Conservation (phyloP, 2,329 filamentous ascomycete species). For the Calycina herbarum region DNA sequence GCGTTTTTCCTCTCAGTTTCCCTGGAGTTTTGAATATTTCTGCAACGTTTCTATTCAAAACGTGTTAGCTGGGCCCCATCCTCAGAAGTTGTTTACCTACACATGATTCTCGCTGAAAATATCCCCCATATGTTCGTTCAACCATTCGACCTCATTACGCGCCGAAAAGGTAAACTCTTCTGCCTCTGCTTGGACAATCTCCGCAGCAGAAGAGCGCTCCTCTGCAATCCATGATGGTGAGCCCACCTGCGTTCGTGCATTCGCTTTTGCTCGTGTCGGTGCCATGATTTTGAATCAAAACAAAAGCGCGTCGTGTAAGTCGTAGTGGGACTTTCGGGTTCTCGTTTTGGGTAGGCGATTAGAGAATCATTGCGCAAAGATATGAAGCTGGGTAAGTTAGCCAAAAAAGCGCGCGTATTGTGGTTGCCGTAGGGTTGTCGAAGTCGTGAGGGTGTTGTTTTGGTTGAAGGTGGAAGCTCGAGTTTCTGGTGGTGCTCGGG, state of each 20-base stretch:
- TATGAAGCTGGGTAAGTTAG: conserved; percentile 17
- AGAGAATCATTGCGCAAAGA: conserved; percentile 31
- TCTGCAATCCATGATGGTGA: conserved; percentile 82
- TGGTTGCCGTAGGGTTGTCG: conserved; percentile 19
- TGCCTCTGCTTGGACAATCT: conserved; percentile 76
- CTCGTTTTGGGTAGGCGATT: conserved; percentile 8
- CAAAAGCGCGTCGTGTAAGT: conserved; percentile 34
- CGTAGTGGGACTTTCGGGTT: conserved; percentile 4
- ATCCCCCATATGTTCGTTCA: conserved; percentile 97
- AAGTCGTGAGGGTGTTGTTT: conserved; percentile 5
- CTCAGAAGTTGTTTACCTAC: conserved; percentile 56
- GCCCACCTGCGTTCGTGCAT: conserved; percentile 67
- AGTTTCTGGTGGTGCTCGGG: conserved; percentile 3
- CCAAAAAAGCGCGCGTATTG: conserved; percentile 18
- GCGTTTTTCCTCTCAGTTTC: conserved; percentile 79
- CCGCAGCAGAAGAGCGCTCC: conserved; percentile 75
- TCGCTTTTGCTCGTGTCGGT: conserved; percentile 39
- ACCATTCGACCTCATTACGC: conserved; percentile 93
- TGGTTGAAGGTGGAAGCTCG: conserved; percentile 3
- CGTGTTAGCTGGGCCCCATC: conserved; percentile 21
- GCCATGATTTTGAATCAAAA: conserved; percentile 37
- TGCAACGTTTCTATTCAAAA: conserved; percentile 70
- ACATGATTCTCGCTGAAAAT: conserved; percentile 85
- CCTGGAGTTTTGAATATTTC: conserved; percentile 96
- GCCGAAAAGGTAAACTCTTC: conserved; percentile 94